Base-by-base conservation (phyloP, 2,329 filamentous ascomycete genomes). In the Pseudopyricularia javanii region DNA sequence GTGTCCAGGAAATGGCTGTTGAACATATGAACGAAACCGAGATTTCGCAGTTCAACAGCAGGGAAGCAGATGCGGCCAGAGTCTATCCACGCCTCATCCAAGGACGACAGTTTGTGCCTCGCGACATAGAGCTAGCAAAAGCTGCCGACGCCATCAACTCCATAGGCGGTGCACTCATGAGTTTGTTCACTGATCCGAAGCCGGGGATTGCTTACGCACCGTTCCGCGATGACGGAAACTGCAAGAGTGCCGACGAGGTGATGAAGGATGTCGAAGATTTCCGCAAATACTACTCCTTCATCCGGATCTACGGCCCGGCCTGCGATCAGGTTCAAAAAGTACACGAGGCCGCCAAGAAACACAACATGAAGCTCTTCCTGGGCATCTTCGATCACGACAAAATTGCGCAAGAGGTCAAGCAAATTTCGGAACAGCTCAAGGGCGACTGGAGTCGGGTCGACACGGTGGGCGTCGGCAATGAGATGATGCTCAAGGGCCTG, bases 401-500 rank as follows among this genome's bases (percentile, higher is more conserved):
- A 7, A 71, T 86, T 15, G 65, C 71, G 14, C 57, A 68, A 1
- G 81, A 87, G 54, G 72, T 87, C n/a, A 59, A 74, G 9, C 72
- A 69, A 30, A 81, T 94, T 56, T 76, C 82, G 53, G 64, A 72
- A 4, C 80, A 76, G 14, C 73, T 86, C 43, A 57, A 70, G 6
- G 73, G 75, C 30, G 78, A 87, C 65, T 95, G 87, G 87, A 72
- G 71, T 49, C 64, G 72, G 14, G 76, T 94, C 56, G 75, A 86
- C 62, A 85, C 86, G 2, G 75, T 95, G 61, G 79, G 80, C 53
- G 76, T 95, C 43, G 89, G 88, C 56, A 95, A 95, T 63, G 89
- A 95, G 66, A 73, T 85, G 33, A 81, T 95, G 64, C 88, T 66
- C 76, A 32, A 22, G 32, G 50, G 49, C 17, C 22, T 7, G 20